Evolutionary conservation across 768 basidiomycete genomes (phyloP), one percentile per base, ranked within the genome.

Genomic region (Arthromyces matolae): DNA sequence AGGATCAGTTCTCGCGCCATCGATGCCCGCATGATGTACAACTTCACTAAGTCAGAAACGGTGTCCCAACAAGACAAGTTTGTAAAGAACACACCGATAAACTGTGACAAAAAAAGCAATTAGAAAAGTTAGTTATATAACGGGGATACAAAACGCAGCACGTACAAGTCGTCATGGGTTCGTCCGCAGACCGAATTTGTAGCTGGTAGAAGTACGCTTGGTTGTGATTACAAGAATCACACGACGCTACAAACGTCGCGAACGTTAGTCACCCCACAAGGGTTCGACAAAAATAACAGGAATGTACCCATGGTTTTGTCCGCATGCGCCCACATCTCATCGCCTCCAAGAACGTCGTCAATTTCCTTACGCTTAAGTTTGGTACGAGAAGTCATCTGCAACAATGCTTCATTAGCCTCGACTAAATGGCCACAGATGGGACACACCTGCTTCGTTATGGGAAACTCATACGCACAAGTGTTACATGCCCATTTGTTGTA

Each of bases 321-420:
- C 3, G 93, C 94, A 64, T 96, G 89, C 47, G 85, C 86, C 92
- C 94, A 96, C 68, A 83, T 84, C 50, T 92, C 90, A 29, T 90
- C 92, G 3, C 92, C 93, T 42, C 95, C 96, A 22, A 98, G 73
- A 5, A 99, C 94, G 59, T 98, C 96, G 63, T 99, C 96, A 10
- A 93, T 86, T 56, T 85, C 79, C 60, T 98, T 98, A n/a, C 89
- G 78, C 55, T 84, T 84, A 42, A 96, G 73, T 47, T 81, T 80
- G 23, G 87, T 93, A 36, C 94, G 75, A 43, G 91, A 89, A 6
- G 93, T 96, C 82, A 96, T 93, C 90, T 96, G 56, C n/a, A 18
- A 9, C 16, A 14, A 22, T n/a, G 16, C n/a, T 35, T n/a, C 31
- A 23, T 29, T 22, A 42, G 27, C 24, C n/a, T n/a, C n/a, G n/a